These are phyloP conservation scores for Aspergillus alliaceus DNA, from an alignment of 2,329 filamentous ascomycete genomes.

Conservation along the genomic window DNA sequence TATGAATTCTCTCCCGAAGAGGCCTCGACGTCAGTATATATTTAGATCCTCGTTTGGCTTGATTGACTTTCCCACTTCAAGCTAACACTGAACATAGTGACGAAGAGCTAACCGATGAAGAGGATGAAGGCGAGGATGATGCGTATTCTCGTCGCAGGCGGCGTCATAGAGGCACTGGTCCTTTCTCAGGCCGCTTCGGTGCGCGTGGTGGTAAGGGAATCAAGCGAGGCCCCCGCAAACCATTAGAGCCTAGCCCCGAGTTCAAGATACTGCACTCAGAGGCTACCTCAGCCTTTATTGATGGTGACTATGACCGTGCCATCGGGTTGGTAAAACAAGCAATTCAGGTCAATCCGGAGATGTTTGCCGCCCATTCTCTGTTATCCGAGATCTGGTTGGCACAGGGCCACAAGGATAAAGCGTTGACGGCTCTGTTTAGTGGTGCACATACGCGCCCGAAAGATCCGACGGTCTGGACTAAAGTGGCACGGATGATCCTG, in stretches of 20 bases:
- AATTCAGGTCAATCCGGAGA: slow-evolving; percentile 60
- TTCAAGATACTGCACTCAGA: slow-evolving; percentile 50
- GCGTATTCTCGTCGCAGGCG: slow-evolving; percentile 25
- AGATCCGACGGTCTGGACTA: slow-evolving; percentile 58
- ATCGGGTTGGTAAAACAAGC: slow-evolving; percentile 48
- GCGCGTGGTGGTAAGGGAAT: slow-evolving; percentile 46
- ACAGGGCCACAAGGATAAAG: slow-evolving; percentile 57
- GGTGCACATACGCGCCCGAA: slow-evolving; percentile 58
- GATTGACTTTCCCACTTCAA: neutral
- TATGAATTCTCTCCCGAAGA: slow-evolving; percentile 27
- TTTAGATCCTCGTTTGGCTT: neutral
- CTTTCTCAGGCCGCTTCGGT: slow-evolving; percentile 37
- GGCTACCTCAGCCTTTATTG: slow-evolving; percentile 51
- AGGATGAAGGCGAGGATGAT: slow-evolving; percentile 26
- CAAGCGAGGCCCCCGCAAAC: slow-evolving; percentile 47
- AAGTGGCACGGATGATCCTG: slow-evolving; percentile 56
- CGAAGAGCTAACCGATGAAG: slow-evolving; percentile 25
- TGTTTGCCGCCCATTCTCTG: slow-evolving; percentile 61
- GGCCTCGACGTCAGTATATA: slow-evolving; percentile 25
- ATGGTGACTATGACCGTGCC: slow-evolving; percentile 47
- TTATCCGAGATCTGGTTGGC: slow-evolving; percentile 59
- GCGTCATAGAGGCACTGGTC: slow-evolving; percentile 31
- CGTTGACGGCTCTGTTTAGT: slow-evolving; percentile 56
- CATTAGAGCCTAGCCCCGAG: slow-evolving; percentile 48
- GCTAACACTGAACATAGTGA: slow-evolving; percentile 22